Conservation (phyloP, 495 filamentous ascomycete genomes). For the Sabuloglossum arenarium region DNA sequence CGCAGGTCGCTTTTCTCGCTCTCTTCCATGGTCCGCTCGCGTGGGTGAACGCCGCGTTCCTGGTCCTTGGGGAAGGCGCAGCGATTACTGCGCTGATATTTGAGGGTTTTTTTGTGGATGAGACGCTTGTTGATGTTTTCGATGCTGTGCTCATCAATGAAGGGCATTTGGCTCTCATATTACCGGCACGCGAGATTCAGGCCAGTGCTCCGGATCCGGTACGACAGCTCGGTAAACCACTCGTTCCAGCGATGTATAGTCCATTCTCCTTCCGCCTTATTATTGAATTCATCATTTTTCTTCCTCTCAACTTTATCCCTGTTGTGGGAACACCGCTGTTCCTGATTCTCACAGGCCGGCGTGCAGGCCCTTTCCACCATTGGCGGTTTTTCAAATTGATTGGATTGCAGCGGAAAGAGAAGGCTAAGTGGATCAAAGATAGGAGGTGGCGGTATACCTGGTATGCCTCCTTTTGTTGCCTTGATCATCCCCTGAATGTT, state of each 20-base stretch:
- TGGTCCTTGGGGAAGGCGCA: constrained; percentile 45
- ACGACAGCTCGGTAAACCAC: constrained; percentile 35
- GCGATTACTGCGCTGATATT: constrained; percentile 39
- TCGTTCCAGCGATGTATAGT: constrained; percentile 33
- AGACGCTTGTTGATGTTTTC: constrained; percentile 47
- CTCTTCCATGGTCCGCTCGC: constrained; percentile 38
- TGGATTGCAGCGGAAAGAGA: constrained; percentile 33
- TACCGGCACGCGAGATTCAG: constrained; percentile 30
- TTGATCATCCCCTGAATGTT: not conserved
- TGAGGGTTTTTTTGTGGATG: constrained; percentile 47
- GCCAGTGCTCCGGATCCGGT: constrained; percentile 27
- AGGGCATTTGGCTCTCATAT: constrained; percentile 34
- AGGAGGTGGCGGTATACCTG: constrained; percentile 39
- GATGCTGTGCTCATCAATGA: constrained; percentile 28
- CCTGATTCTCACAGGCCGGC: constrained; percentile 38
- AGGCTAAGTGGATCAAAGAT: constrained; percentile 29
- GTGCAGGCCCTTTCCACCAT: constrained; percentile 43
- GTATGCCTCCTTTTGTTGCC: constrained; percentile 17
- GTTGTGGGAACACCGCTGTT: constrained; percentile 42
- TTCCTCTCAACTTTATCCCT: constrained; percentile 46
- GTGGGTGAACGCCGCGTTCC: constrained; percentile 40
- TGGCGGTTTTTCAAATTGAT: constrained; percentile 44
- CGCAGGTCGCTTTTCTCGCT: constrained; percentile 41
- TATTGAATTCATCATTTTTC: constrained; percentile 22
- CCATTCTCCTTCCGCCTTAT: constrained; percentile 32